These are phyloP conservation scores for Euphorbia schlechtendalii DNA, from an alignment of 441 rosid species.

Conservation along the genomic window DNA sequence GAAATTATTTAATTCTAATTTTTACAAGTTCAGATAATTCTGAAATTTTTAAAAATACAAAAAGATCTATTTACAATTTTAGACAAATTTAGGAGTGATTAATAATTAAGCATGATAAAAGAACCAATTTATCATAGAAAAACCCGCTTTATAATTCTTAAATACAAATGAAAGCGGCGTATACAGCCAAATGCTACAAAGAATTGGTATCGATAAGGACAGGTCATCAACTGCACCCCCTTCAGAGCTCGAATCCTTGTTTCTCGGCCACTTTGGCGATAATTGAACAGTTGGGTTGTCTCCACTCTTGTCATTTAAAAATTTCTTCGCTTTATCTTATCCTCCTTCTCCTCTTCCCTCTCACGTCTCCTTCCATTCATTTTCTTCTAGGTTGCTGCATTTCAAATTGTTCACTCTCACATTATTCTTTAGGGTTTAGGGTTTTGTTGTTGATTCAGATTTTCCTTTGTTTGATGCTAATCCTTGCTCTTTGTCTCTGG, in stretches of 20 bases:
- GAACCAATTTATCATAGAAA: too few relatives aligned
- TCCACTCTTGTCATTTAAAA: neutral
- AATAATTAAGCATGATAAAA: too few relatives aligned
- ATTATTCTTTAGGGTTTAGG: conserved; percentile 21
- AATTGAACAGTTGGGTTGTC: conserved; percentile 1
- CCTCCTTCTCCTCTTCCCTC: neutral
- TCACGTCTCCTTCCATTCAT: neutral
- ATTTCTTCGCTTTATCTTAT: too few relatives aligned
- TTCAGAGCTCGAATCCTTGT: neutral
- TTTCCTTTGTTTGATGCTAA: neutral
- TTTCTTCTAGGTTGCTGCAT: neutral
- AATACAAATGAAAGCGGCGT: too few relatives aligned
- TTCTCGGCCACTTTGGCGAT: neutral
- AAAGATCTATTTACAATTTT: too few relatives aligned
- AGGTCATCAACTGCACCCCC: neutral
- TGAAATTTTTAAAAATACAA: too few relatives aligned
- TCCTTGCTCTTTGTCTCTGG: neutral
- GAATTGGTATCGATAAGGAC: conserved; percentile 17
- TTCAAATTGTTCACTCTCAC: neutral
- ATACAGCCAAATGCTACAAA: too few relatives aligned
- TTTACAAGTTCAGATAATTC: too few relatives aligned
- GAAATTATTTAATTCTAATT: too few relatives aligned
- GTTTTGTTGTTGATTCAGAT: conserved; percentile 1
- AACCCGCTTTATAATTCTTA: too few relatives aligned
- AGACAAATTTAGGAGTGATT: too few relatives aligned